These are phyloP conservation scores for Rhodotorula sp. DNA, from an alignment of 1,284 basidiomycete genomes.

Conservation along the genomic window DNA sequence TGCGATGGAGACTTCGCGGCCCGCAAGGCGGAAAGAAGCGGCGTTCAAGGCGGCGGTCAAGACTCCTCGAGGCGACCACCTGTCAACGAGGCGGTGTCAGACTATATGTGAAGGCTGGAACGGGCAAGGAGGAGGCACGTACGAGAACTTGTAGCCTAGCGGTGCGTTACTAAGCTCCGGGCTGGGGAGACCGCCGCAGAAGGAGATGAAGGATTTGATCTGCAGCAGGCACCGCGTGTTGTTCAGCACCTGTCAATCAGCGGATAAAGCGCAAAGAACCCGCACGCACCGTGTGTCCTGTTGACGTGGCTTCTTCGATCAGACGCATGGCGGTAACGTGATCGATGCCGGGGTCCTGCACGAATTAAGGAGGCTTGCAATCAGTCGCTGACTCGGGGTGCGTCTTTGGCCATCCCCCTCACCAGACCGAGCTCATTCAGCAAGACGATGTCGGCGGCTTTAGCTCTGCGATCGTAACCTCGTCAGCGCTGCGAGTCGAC, in stretches of 20 bases:
- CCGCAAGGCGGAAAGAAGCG: conserved; percentile 67
- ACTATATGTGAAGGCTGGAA: too few relatives aligned
- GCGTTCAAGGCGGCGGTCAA: conserved; percentile 76
- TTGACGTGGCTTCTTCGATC: conserved; percentile 59
- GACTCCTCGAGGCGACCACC: conserved; percentile 85
- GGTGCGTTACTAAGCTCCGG: conserved; percentile 60
- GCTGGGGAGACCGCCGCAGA: conserved; percentile 89
- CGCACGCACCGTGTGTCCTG: conserved; percentile 50
- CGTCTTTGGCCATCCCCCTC: neutral
- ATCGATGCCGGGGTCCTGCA: conserved; percentile 89
- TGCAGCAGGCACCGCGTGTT: neutral
- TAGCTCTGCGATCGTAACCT: conserved; percentile 57
- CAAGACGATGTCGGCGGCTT: conserved; percentile 66
- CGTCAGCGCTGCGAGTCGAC: neutral
- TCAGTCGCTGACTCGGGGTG: accelerated
- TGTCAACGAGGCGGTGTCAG: neutral
- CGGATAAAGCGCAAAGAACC: too few relatives aligned
- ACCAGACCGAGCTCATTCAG: conserved; percentile 82
- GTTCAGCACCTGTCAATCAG: neutral
- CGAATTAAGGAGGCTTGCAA: too few relatives aligned
- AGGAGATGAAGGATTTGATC: conserved; percentile 79
- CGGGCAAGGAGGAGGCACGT: neutral
- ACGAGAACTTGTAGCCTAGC: conserved; percentile 84
- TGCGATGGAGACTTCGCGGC: conserved; percentile 56
- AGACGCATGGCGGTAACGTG: conserved; percentile 84